phyloP scores from a whole-genome alignment of 2,329 filamentous ascomycete species.

The Hypoxylon sp. region DNA sequence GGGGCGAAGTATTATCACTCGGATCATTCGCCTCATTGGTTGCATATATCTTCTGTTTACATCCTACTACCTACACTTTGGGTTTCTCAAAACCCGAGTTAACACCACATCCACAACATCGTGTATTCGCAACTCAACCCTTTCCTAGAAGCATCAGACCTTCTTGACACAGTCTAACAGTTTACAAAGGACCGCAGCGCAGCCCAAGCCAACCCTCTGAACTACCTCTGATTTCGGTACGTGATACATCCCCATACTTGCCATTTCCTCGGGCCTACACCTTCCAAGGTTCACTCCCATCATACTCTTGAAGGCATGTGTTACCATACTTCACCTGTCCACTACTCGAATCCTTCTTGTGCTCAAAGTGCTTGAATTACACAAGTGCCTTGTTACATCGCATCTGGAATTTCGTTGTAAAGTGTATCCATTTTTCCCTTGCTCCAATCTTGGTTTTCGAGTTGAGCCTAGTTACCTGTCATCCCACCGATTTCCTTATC shows the following conservation, averaged over 20 bases:
- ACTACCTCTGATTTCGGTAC: conserved; percentile 6
- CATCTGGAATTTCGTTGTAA: neutral
- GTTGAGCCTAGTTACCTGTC: neutral
- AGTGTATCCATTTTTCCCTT: neutral
- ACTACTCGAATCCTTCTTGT: neutral
- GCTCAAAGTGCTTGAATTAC: neutral
- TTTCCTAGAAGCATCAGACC: neutral
- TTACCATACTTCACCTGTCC: neutral
- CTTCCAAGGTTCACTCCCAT: neutral
- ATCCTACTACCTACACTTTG: neutral
- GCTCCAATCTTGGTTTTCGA: no score
- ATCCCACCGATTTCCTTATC: neutral
- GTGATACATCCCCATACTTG: neutral
- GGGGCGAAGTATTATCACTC: no score
- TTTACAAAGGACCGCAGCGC: neutral
- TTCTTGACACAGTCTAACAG: neutral
- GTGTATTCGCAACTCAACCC: neutral
- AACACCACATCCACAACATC: neutral
- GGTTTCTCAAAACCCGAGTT: neutral
- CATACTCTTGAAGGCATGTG: neutral
- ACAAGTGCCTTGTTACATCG: neutral
- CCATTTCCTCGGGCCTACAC: neutral
- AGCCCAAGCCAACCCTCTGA: neutral
- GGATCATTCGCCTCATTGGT: no score
- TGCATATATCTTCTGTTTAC: no score